Base-by-base conservation (phyloP, 2,329 filamentous ascomycete species). In the Trichoderma oligosporum region DNA sequence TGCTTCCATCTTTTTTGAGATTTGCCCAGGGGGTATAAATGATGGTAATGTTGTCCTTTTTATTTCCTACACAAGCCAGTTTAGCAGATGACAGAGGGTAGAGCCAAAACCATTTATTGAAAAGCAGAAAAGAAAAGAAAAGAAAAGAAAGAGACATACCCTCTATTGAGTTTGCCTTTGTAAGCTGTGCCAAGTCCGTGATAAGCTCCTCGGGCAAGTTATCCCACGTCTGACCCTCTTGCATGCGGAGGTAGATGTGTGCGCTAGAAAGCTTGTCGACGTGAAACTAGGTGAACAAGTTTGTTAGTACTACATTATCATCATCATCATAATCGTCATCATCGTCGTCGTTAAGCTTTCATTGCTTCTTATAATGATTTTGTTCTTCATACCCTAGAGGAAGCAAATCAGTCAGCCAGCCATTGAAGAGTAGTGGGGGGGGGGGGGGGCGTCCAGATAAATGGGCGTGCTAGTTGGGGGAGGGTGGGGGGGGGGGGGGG, bases 1-100 rank as follows among this genome's bases (percentile, higher is more conserved):
- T 99, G 71, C 87, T 90, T 27, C 92, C 93, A 68, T 95, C 91
- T 71, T 99, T 99, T 71, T 90, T 88, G 31, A 99, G 82, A 71
- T 99, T 99, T 42, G 89, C 88, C 91, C 94, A 97, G 6, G 94
- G 94, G 4, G 94, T 99, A 76, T 99, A 99, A 68, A 99, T 95
- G 68, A 99, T 74, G 14, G 91, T 96, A 67, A 99, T 79, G 74
- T 97, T 97, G 73, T 97, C 93, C 73, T 97, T 97, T 75, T 99
- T 99, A 78, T 99, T 99, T 62, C 94, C 89, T 92, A 5, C n/a
- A n/a, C 14, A 20, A 25, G 16, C 12, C 9, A 6, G 7, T 4
- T 22, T 14, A 12, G 16, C 16, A 49, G 16, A n/a, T 7, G 6
- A 22, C 11, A 18, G n/a, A 16, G 1, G n/a, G n/a, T n/a, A n/a